Base-by-base conservation (phyloP, 2,329 filamentous ascomycete genomes). In the Pseudocercospora pini-densiflorae region DNA sequence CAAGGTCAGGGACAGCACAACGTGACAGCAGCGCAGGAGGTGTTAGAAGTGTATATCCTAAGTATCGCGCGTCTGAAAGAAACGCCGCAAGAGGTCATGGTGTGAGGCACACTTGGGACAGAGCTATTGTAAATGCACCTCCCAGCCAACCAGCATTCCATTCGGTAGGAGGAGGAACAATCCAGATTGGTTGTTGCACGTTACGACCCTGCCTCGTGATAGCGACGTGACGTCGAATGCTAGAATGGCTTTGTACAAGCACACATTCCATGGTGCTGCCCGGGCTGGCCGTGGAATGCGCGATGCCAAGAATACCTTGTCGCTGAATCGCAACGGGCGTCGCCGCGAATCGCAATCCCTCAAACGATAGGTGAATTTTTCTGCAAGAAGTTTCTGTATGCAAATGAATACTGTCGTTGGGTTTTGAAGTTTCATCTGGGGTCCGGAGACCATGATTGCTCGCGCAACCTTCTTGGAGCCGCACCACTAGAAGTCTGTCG, bases 121-220 rank as follows among this genome's bases (percentile, higher is more conserved):
- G 63, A 65, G 72, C 68, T 68, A 72, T 71, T 72, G 68, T 73
- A 61, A 61, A 64, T 63, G 63, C 57, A 47, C 43, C 62, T 66
- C 59, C 64, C 62, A 68, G 64, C 70, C 67, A 59, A 62, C 66
- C 54, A 36, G 59, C 73, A 74, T 74, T 73, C 73, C 73, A 69
- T 33, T 36, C 54, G 58, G 70, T 73, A 68, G 71, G 43, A 70
- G 64, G 59, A 73, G 71, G 49, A 65, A 73, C 70, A 66, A 61
- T 68, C 64, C 51, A 36, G 59, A 64, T 59, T 68, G 65, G 64
- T 49, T 60, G 57, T 64, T 29, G 62, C 40, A 61, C 53, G 51
- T 66, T 57, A 54, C 67, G 55, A 66, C 64, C 45, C 47, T 27
- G 12, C 57, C 63, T 63, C 61, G 59, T 58, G 63, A 55, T 64